Conservation (phyloP, 805 yeast species). For the Brettanomyces bruxellensis region DNA sequence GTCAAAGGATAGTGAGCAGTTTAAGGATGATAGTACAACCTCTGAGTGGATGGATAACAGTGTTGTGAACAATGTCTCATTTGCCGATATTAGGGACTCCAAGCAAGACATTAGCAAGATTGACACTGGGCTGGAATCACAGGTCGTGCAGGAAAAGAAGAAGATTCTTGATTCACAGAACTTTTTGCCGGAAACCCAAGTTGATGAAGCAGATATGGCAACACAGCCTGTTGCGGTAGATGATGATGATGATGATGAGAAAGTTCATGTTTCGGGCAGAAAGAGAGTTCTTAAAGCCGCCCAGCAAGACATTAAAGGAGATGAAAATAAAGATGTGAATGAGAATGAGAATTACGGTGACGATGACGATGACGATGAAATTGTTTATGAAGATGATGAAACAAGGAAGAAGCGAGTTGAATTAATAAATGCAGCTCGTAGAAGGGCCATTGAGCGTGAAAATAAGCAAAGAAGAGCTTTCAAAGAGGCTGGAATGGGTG, state of each 20-base stretch:
- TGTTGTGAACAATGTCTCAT: not conserved
- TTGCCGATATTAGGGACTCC: not conserved
- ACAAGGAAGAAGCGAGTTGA: slow-evolving; percentile 21
- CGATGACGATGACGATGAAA: slow-evolving; percentile 13
- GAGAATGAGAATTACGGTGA: slow-evolving; percentile 4
- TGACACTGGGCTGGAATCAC: slow-evolving; percentile 1
- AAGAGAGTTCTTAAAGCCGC: slow-evolving; percentile 2
- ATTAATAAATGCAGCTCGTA: slow-evolving; percentile 16
- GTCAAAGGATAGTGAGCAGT: not conserved
- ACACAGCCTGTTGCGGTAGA: slow-evolving; percentile 4
- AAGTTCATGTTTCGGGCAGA: slow-evolving; percentile 12
- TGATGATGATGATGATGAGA: slow-evolving; percentile 12
- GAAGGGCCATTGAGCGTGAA: slow-evolving; percentile 14
- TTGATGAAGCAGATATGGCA: slow-evolving; percentile 10
- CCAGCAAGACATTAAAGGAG: not conserved
- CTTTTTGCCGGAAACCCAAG: slow-evolving; percentile 23
- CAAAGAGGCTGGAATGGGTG: slow-evolving; percentile 47
- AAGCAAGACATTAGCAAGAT: not conserved
- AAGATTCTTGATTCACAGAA: slow-evolving; percentile 21
- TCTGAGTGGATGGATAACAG: not conserved
- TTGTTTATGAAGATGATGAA: slow-evolving; percentile 30
- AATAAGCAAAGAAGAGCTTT: slow-evolving; percentile 36
- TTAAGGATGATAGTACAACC: not conserved
- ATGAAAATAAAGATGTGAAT: slow-evolving; percentile 23
- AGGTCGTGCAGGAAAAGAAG: slow-evolving; percentile 11